Percentiles rank a stretch among this genome's conserved stretches.
Conservation (phyloP, 2,329 filamentous ascomycete species). For the Talaromyces albobiverticillius region DNA sequence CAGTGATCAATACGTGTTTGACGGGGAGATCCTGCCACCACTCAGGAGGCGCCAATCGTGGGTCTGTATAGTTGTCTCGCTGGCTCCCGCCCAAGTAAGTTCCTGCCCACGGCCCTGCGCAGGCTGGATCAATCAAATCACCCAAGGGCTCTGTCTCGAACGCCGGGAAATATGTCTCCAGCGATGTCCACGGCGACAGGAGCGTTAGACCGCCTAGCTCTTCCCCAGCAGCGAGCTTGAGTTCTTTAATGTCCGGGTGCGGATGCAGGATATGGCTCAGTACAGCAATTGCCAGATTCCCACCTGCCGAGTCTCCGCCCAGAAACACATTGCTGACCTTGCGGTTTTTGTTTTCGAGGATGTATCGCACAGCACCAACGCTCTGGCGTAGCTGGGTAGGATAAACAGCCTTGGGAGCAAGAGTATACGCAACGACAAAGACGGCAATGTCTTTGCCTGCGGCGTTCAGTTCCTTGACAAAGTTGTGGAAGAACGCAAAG, state of each 20-base stretch:
- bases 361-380: constrained; percentile 39
- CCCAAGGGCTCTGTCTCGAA: constrained; percentile 48
- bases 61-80: constrained; percentile 54
- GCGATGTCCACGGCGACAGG: constrained; percentile 58
- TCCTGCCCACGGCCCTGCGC: constrained; percentile 45
- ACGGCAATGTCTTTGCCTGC: constrained; percentile 47
- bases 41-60: constrained; percentile 44
- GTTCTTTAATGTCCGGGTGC: constrained; percentile 48
- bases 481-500: constrained; percentile 47
- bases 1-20: constrained; percentile 51
- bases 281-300: constrained; percentile 38
- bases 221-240: constrained; percentile 34
- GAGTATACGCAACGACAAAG: constrained; percentile 57
- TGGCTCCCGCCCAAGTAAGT: constrained; percentile 45
- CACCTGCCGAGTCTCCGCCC: constrained; percentile 46
- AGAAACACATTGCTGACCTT: constrained; percentile 35
- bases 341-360: constrained; percentile 31
- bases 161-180: constrained; percentile 45
- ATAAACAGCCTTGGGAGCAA: constrained; percentile 47
- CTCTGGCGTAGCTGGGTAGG: constrained; percentile 44
- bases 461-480: constrained; percentile 42
- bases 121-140: constrained; percentile 46
- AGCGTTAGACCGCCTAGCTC: constrained; percentile 52
- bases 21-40: constrained; percentile 56
- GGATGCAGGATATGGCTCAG: constrained; percentile 51